Base-by-base conservation (phyloP, 1,139 yeast genomes). In the Suhomyces anneliseae region DNA sequence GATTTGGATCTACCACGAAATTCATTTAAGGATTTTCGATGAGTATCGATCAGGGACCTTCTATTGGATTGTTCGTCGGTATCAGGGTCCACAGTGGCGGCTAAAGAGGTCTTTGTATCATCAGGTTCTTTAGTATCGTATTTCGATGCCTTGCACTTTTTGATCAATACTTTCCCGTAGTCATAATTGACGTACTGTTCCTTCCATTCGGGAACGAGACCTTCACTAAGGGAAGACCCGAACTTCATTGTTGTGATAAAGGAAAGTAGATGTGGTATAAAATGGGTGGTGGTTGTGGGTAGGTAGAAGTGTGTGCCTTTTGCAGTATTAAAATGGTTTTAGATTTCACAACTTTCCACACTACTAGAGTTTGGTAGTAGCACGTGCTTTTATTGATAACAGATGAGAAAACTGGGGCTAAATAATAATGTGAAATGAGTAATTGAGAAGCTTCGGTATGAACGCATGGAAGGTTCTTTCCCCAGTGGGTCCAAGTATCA, bases 181-280 rank as follows among this genome's bases (percentile, higher is more conserved):
- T 85, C 85, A 61, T 90, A 90, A 64, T 89, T 84, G 36, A 90
- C 71, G 58, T 90, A 90, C 61, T 86, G 90, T 50, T 81, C 82
- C 56, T 82, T 76, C 97, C 97, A 90, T 64, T 90, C 97, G 1
- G 96, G 96, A 7, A 88, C 88, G 52, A 81, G 66, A 31, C 81
- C 80, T 40, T 80, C 85, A 50, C 70, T 76, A 48, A 83, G 66
- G 34, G 83, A 77, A 53, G 80, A 85, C 10, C 80, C 85, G 59
- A 82, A 82, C 65, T 82, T 82, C 88, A 83, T 82, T 19, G 40
- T 27, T n/a, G n/a, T 5, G 2, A 29, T 7, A 29, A 3, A 11
- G n/a, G 32, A 6, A 29, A 29, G 32, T 29, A 4, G 32, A 7
- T 9, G n/a, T 4, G 32, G 32, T 29, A 29, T 19, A 4, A 19